A percentile compares a stretch with the other conserved stretches of the same genome.
Conservation (phyloP, 495 filamentous ascomycete genomes). For the Umbilicaria muhlenbergii region DNA sequence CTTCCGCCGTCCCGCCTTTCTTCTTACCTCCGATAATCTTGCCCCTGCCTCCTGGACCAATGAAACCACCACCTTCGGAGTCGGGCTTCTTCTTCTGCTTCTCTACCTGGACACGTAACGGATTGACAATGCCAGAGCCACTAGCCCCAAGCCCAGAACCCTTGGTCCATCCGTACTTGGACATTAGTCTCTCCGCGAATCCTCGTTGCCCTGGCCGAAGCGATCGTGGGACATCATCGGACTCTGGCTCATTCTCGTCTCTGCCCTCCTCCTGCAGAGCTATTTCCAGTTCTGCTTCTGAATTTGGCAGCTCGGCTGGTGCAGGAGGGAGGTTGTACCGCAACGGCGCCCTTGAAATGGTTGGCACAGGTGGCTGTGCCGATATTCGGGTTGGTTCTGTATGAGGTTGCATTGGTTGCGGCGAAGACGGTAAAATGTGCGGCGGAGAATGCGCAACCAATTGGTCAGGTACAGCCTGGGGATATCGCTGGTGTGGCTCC, state of each 20-base stretch:
- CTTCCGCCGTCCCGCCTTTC: slow-evolving; percentile 21
- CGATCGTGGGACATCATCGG: slow-evolving; percentile 40
- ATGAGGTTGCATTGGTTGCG: slow-evolving; percentile 18
- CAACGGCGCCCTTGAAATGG: slow-evolving; percentile 76
- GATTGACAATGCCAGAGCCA: slow-evolving; percentile 64
- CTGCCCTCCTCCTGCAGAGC: slow-evolving; percentile 36
- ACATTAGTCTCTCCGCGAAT: slow-evolving; percentile 74
- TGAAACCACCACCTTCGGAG: slow-evolving; percentile 65
- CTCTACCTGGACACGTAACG: slow-evolving; percentile 66
- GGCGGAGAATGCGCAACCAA: slow-evolving; percentile 20
- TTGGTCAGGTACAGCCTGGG: slow-evolving; percentile 25
- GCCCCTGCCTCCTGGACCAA: slow-evolving; percentile 49
- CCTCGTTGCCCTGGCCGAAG: slow-evolving; percentile 64
- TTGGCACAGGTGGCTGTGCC: slow-evolving; percentile 26
- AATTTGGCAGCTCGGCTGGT: slow-evolving; percentile 36
- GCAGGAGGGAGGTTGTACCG: slow-evolving; percentile 57
- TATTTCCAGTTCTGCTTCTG: slow-evolving; percentile 39
- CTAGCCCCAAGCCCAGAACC: slow-evolving; percentile 75
- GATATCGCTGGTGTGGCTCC: slow-evolving; percentile 3
- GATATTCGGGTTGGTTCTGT: slow-evolving; percentile 14
- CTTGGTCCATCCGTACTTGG: slow-evolving; percentile 78
- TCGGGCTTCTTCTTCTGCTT: slow-evolving; percentile 67
- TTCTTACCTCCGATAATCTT: slow-evolving; percentile 65
- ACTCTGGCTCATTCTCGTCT: slow-evolving; percentile 24
- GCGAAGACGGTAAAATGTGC: slow-evolving; percentile 16